Percentiles rank a stretch among this genome's conserved stretches.
Evolutionary conservation across 1,284 basidiomycete species (phyloP).

Genomic region (Rhizoctonia solani): DNA sequence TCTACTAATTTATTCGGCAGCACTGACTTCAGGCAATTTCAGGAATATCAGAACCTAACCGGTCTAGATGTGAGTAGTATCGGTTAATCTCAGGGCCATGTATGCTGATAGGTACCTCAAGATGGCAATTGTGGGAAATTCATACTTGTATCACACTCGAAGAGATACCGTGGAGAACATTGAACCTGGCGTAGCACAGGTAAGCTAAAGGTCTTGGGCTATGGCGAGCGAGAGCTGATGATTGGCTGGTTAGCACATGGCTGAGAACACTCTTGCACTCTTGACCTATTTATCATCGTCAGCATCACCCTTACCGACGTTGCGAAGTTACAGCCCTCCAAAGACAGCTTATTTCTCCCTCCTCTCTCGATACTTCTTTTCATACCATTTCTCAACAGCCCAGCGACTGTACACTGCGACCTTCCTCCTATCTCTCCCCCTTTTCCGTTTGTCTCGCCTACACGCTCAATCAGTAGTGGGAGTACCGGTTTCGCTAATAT

Average conservation of each 20-base stretch:
- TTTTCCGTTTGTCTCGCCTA: constrained; percentile 48
- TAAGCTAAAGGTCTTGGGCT: constrained; percentile 41
- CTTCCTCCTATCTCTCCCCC: constrained; percentile 50
- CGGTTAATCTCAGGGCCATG: not conserved
- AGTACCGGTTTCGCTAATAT: constrained; percentile 56
- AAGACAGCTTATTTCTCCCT: constrained; percentile 78
- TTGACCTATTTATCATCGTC: constrained; percentile 76
- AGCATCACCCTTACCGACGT: constrained; percentile 63
- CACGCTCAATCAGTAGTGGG: constrained; percentile 46
- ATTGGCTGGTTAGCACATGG: constrained; percentile 73
- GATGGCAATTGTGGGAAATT: constrained; percentile 94
- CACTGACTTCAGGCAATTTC: constrained; percentile 94
- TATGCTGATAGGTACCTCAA: constrained; percentile 45
- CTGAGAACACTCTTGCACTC: constrained; percentile 85
- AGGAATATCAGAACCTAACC: constrained; percentile 85
- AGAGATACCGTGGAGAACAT: constrained; percentile 84
- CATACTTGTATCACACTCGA: constrained; percentile 91
- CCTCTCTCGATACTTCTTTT: constrained; percentile 66
- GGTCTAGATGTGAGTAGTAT: constrained; percentile 71
- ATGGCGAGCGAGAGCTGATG: not conserved
- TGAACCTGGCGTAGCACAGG: constrained; percentile 75
- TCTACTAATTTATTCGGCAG: constrained; percentile 50
- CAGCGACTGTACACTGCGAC: constrained; percentile 66
- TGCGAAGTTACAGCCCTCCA: constrained; percentile 58
- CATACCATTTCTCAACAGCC: constrained; percentile 73